Evolutionary conservation across 441 rosid genomes (phyloP), one percentile per base, ranked within the genome.

Genomic region (Corymbia calophylla): DNA sequence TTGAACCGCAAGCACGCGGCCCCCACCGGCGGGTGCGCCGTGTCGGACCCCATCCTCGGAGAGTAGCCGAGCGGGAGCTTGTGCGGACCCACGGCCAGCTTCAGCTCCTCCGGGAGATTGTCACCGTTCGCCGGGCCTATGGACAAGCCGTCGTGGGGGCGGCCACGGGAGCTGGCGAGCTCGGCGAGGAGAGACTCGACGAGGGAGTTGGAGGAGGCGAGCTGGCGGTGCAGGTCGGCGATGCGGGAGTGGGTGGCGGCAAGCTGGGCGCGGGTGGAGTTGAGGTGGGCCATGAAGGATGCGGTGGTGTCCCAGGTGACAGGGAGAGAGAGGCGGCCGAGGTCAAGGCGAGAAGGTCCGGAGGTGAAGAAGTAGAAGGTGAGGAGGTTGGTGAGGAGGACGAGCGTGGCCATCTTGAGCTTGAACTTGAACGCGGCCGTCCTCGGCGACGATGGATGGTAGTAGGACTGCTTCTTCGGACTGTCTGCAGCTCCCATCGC

Each of bases 31-130:
- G 93, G 88, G 62, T 93, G 88, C 48, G 93, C 87, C 90, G 89
- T 89, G 60, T 93, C 93, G 13, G 94, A 93, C 25, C 93, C 93
- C 21, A 82, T 56, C 89, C 91, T 88, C 1, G 94, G 93, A 3
- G 94, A 88, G 90, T 88, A 89, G 25, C 95, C 95, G 15, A 94
- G 68, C 4, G 94, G 95, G 86, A 93, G 93, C 87, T 92, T 92
- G 87, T 93, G 94, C 60, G 93, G 89, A 3, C 93, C 93, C 14
- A 92, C 29, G 21, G 94, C 93, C 12, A 93, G 90, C 93, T 82
- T 90, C 88, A 93, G 47, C 88, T 95, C 95, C 7, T 88, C 82
- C 8, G 93, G 86, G 7, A 88, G 70, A 60, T 87, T 31, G 9
- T 18, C 53, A 23, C 73, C 53, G 48, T 87, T 86, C 14, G 66